A percentile compares a stretch with the other conserved stretches of the same genome.
phyloP scores from a whole-genome alignment of 768 basidiomycete species.

The Dioszegia crocea region DNA sequence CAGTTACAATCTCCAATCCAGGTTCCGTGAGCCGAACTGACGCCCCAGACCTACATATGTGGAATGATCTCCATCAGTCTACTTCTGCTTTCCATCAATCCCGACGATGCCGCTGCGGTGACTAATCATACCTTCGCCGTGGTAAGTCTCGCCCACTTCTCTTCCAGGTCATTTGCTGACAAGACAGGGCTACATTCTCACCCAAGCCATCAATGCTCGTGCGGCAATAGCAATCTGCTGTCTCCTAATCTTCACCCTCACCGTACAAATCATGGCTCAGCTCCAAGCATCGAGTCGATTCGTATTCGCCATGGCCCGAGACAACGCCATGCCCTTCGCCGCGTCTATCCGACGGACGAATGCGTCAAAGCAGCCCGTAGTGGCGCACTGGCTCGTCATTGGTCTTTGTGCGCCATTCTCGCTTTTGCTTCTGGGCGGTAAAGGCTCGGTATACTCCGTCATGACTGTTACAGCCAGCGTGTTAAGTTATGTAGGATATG shows the following conservation, averaged over 20 bases:
- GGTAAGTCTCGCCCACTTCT: constrained; percentile 27
- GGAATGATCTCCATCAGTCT: constrained; percentile 43
- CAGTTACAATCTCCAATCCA: too few species aligned
- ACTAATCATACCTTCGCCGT: constrained; percentile 36
- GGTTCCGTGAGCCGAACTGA: too few species aligned
- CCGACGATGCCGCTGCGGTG: constrained; percentile 13
- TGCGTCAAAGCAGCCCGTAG: constrained; percentile 40
- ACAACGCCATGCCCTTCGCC: constrained; percentile 51
- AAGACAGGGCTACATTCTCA: constrained; percentile 46
- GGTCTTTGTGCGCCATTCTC: constrained; percentile 43
- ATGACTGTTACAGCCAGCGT: constrained; percentile 49
- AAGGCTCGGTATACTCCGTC: constrained; percentile 43
- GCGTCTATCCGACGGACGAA: constrained; percentile 42
- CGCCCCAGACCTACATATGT: background rate
- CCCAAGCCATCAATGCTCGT: constrained; percentile 38
- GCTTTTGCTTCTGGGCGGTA: constrained; percentile 39
- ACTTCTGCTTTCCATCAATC: constrained; percentile 41
- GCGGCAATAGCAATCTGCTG: constrained; percentile 42
- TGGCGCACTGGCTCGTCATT: constrained; percentile 49
- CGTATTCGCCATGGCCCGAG: constrained; percentile 51
- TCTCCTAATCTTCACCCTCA: constrained; percentile 38
- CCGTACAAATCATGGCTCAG: constrained; percentile 49
- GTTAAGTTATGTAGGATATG: constrained; percentile 44
- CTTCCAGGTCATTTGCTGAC: background rate
- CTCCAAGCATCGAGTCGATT: constrained; percentile 52